phyloP scores from a whole-genome alignment of 768 basidiomycete species.

The Hemileccinum rubropunctum region DNA sequence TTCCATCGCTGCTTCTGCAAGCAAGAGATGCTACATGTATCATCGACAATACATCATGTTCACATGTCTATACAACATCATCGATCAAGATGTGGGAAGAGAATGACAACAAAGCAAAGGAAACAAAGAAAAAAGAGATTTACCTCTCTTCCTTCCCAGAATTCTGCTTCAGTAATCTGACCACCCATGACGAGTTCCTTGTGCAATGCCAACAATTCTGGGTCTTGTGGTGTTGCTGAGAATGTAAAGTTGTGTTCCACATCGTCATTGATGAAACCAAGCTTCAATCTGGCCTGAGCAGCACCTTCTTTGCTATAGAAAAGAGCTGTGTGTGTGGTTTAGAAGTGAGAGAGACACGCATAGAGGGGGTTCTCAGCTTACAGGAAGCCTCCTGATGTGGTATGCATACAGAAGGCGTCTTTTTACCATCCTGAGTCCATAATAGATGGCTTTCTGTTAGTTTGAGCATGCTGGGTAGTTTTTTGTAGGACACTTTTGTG shows the following conservation, averaged over 20 bases:
- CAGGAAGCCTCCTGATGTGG: constrained; percentile 58
- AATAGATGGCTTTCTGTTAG: constrained; percentile 70
- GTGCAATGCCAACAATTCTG: constrained; percentile 79
- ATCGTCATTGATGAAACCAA: constrained; percentile 67
- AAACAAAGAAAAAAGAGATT: background rate
- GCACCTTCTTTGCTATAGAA: constrained; percentile 87
- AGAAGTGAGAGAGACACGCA: background rate
- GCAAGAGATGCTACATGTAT: constrained; percentile 59
- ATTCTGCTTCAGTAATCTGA: constrained; percentile 89
- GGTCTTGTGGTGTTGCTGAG: constrained; percentile 55
- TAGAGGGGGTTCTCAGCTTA: constrained; percentile 30
- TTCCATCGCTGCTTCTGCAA: constrained; percentile 72
- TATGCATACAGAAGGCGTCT: constrained; percentile 61
- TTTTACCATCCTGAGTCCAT: constrained; percentile 78
- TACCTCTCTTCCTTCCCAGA: constrained; percentile 97
- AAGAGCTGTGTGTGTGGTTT: constrained; percentile 47
- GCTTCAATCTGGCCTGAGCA: constrained; percentile 73
- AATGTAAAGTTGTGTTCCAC: constrained; percentile 83
- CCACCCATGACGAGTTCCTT: constrained; percentile 83
- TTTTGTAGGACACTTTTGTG: constrained; percentile 84
- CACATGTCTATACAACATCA: background rate
- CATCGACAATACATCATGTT: too few relatives aligned
- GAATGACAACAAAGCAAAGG: too few relatives aligned
- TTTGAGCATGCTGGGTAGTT: constrained; percentile 69
- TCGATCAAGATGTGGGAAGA: too few relatives aligned